Conservation (phyloP, 169 alveolate genomes). For the Eimeria necatrix region DNA sequence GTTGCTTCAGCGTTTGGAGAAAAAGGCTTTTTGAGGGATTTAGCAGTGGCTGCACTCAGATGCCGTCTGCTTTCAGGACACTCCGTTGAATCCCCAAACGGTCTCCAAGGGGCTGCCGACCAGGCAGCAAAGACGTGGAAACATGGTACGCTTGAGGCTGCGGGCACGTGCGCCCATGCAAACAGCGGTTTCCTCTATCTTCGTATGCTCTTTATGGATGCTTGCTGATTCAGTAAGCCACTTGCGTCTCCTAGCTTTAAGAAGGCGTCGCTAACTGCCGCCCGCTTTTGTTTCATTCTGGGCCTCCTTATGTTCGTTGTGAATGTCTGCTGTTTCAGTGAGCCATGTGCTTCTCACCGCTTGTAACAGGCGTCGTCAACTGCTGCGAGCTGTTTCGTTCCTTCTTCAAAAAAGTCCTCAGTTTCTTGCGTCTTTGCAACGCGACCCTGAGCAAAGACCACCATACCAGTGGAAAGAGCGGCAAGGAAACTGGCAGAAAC, state of each 20-base stretch:
- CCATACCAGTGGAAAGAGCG: background rate
- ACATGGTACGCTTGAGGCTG: background rate
- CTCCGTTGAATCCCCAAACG: background rate
- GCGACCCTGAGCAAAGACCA: background rate
- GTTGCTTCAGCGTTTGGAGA: conserved; percentile 36
- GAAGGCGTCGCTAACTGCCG: too few relatives aligned
- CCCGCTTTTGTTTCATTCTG: too few relatives aligned
- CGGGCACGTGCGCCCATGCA: too few relatives aligned
- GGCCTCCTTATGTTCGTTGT: background rate
- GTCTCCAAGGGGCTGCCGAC: background rate
- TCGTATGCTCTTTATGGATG: too few relatives aligned
- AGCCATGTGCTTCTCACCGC: conserved; percentile 56
- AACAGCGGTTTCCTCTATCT: too few relatives aligned
- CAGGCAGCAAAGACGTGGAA: conserved; percentile 35
- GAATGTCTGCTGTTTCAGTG: conserved; percentile 32
- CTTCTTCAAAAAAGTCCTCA: conserved; percentile 32
- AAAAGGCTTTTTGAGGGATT: background rate
- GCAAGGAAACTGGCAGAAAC: background rate
- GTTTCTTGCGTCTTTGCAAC: conserved; percentile 7
- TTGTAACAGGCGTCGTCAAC: conserved; percentile 16
- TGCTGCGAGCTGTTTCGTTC: conserved; percentile 49
- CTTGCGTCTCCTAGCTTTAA: too few relatives aligned
- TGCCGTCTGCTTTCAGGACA: conserved; percentile 66
- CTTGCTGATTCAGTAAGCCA: too few relatives aligned
- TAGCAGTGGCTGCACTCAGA: background rate